Evolutionary conservation across 1,139 yeast genomes (phyloP), one percentile per base, ranked within the genome.

Genomic region (Saccharomyces hybrid): DNA sequence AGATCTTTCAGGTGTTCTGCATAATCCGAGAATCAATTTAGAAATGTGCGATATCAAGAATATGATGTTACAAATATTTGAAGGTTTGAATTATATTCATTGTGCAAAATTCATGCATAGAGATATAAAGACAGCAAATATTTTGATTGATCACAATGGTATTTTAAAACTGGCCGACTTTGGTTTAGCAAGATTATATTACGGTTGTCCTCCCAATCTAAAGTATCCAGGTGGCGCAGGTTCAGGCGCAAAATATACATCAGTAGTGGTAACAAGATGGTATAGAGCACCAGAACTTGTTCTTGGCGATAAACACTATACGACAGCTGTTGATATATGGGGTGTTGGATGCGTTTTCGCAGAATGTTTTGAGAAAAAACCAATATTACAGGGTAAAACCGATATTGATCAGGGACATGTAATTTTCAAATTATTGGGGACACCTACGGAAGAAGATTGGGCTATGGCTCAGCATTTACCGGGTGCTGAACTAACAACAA

Each of bases 291-390:
- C 98, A 0, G 97, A 93, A 69, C 76, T 93, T 25, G 77, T 93
- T 27, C 72, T 93, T 53, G 97, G 97, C 1, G 96, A 90, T 62
- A 76, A 86, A 57, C 76, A 79, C 57, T 93, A 93, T 66, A 90
- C 98, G 2, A 88, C 97, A 0, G 95, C 98, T 0, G 91, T 93
- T 20, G 97, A 93, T 71, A 78, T 93, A 71, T 93, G 99, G 99
- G 98, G 98, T 0, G 81, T 88, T 13, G 99, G 99, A 1, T 95
- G 99, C 72, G 95, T 95, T 0, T 84, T 95, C 70, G 99, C 90
- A 0, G 99, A 95, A 69, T 76, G 91, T 64, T 93, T 88, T 71
- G 82, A 82, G 44, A 80, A 82, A 56, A 81, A 79, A 59, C 99
- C 99, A 0, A 88, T 95, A 16, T 72, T 95, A 51, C 90, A 83